phyloP scores from a whole-genome alignment of 1,284 basidiomycete species.

The Ceraceosorus guamensis region DNA sequence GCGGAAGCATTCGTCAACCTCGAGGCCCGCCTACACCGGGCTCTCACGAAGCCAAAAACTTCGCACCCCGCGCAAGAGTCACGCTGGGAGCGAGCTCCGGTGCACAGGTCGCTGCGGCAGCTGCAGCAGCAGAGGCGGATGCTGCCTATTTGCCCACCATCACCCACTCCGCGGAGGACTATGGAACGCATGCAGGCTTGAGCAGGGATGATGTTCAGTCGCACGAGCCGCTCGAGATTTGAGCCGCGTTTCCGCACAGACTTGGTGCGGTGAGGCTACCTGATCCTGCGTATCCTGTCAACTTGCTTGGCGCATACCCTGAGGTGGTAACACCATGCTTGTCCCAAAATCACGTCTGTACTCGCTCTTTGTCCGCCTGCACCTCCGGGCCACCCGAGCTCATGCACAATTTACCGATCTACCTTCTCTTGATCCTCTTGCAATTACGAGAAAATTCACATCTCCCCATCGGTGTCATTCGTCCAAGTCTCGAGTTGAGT shows the following conservation, averaged over 20 bases:
- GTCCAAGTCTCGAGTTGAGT: too few relatives aligned
- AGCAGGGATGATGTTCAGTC: conserved; percentile 2
- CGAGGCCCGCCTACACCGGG: conserved; percentile 1
- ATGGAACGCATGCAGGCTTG: neutral
- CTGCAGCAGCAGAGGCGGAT: neutral
- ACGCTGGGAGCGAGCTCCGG: neutral
- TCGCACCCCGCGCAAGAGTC: conserved; percentile 6
- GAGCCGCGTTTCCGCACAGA: neutral
- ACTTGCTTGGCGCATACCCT: too few relatives aligned
- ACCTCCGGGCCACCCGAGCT: too few relatives aligned
- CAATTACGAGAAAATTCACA: too few relatives aligned
- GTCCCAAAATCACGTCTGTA: too few relatives aligned
- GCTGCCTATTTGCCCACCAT: neutral
- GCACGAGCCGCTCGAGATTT: conserved; percentile 4
- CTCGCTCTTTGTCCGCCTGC: too few relatives aligned
- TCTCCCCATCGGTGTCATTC: too few relatives aligned
- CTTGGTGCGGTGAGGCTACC: too few relatives aligned
- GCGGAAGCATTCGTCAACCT: conserved; percentile 4
- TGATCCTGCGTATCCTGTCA: too few relatives aligned
- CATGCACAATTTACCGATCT: too few relatives aligned
- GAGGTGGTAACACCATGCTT: too few relatives aligned
- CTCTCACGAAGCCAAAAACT: neutral
- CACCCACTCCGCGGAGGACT: neutral
- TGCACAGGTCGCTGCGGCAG: neutral
- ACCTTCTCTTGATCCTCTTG: too few relatives aligned